Base-by-base conservation (phyloP, 805 yeast species). In the Brettanomyces custersianus region DNA sequence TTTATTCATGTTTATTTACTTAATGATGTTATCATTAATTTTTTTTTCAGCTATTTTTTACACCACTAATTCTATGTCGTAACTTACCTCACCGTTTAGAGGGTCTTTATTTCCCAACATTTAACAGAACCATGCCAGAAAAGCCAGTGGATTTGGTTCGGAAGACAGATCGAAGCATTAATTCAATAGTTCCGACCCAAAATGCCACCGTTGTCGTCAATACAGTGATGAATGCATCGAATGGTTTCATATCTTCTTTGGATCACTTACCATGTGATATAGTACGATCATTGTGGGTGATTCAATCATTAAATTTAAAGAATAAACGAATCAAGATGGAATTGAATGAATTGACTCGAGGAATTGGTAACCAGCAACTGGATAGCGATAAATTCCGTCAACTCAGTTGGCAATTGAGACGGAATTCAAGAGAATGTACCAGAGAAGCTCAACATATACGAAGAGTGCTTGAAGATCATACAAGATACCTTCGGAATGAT, bases 221-320 rank as follows among this genome's bases (percentile, higher is more conserved):
- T 31, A 49, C 57, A 0, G 47, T 57, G 15, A 42, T 49, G n/a
- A 49, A 50, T 22, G 57, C 57, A 1, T 51, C 51, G 27, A 57
- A 57, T 39, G 59, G 59, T 15, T 57, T 59, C 36, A 56, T 59
- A 10, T 59, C 62, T 6, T 55, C 58, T 9, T 43, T 61, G 35
- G 66, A 61, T 38, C 66, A 61, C 38, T 36, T 61, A 12, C 66
- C 66, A 1, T 61, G 66, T 40, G 66, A 61, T 35, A 41, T 61
- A 7, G 60, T 57, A 16, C 40, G 63, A 29, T 56, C 60, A 3
- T 37, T 61, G 31, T 61, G 66, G 65, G 25, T 61, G 8, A 50
- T 57, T 4, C 66, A 61, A 38, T 49, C 52, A 13, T 41, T 61
- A 28, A 46, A 52, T 20, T 33, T 60, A 20, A 42, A 46, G 28